phyloP scores from a whole-genome alignment of 2,329 filamentous ascomycete species.

The Colletotrichum sp. region DNA sequence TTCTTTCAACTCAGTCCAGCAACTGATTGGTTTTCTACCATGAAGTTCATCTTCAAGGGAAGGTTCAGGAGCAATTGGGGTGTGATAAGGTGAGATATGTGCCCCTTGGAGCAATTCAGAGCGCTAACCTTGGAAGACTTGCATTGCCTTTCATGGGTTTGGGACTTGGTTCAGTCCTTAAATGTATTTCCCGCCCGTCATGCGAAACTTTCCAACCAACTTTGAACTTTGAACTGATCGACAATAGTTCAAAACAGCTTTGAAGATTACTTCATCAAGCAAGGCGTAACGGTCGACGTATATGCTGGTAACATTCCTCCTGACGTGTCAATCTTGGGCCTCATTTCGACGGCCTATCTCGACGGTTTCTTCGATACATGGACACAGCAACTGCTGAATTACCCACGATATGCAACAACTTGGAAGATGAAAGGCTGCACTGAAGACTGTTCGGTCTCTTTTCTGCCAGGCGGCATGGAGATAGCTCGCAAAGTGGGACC shows the following conservation, averaged over 20 bases:
- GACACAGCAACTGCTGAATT: constrained; percentile 20
- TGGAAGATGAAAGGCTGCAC: constrained; percentile 20
- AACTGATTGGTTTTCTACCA: constrained; percentile 15
- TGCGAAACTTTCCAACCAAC: background rate
- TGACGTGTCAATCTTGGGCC: constrained; percentile 7
- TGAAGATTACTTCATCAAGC: constrained; percentile 18
- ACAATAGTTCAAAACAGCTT: constrained; percentile 20
- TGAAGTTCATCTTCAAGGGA: constrained; percentile 7
- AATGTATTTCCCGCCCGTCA: background rate
- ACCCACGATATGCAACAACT: constrained; percentile 17
- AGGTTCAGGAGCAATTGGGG: constrained; percentile 1
- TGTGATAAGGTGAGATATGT: background rate
- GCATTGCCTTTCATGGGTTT: constrained; percentile 11
- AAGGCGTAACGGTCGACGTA: constrained; percentile 8
- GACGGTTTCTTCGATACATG: constrained; percentile 23
- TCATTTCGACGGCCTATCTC: constrained; percentile 18
- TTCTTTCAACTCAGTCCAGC: constrained; percentile 16
- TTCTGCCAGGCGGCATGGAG: constrained; percentile 23
- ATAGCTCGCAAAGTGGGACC: constrained; percentile 17
- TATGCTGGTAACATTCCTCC: constrained; percentile 24
- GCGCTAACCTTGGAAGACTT: background rate
- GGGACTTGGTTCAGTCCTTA: constrained; percentile 10
- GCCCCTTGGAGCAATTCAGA: background rate
- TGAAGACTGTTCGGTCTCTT: constrained; percentile 15
- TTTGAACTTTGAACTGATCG: background rate